Conservation (phyloP, 2,329 filamentous ascomycete genomes). For the Arachnomyces sp. region DNA sequence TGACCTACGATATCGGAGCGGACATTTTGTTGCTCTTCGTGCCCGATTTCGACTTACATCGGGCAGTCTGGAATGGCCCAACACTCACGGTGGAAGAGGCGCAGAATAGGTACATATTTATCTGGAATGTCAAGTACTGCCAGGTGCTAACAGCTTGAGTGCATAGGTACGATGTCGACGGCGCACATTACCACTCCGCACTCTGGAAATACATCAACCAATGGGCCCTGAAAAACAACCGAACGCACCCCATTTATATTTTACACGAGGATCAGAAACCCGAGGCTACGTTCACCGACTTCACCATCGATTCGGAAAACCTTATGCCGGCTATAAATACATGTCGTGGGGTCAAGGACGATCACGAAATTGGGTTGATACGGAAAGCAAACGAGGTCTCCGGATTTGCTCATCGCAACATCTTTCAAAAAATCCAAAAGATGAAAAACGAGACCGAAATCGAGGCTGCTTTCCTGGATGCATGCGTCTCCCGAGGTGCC, state of each 20-base stretch:
- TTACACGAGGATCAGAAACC: constrained; percentile 32
- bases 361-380: constrained; percentile 66
- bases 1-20: constrained; percentile 50
- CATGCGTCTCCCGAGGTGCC: constrained; percentile 66
- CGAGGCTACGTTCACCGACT: constrained; percentile 11
- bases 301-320: constrained; percentile 20
- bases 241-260: constrained; percentile 26
- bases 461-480: constrained; percentile 70
- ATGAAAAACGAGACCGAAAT: constrained; percentile 75
- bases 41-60: constrained; percentile 55
- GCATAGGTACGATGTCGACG: constrained; percentile 59
- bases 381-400: constrained; percentile 65
- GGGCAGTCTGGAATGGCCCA: constrained; percentile 36
- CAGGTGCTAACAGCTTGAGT: not conserved
- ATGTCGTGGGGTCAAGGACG: constrained; percentile 63
- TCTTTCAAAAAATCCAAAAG: constrained; percentile 53
- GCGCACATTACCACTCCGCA: constrained; percentile 52
- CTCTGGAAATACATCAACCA: constrained; percentile 44
- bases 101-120: constrained; percentile 33
- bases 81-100: constrained; percentile 48
- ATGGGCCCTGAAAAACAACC: constrained; percentile 24
- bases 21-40: constrained; percentile 67
- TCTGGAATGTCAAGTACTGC: not conserved
- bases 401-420: constrained; percentile 56
- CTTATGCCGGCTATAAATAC: constrained; percentile 54